Base-by-base conservation (phyloP, 106 monocot genomes). In the Dendrobium nobile region DNA sequence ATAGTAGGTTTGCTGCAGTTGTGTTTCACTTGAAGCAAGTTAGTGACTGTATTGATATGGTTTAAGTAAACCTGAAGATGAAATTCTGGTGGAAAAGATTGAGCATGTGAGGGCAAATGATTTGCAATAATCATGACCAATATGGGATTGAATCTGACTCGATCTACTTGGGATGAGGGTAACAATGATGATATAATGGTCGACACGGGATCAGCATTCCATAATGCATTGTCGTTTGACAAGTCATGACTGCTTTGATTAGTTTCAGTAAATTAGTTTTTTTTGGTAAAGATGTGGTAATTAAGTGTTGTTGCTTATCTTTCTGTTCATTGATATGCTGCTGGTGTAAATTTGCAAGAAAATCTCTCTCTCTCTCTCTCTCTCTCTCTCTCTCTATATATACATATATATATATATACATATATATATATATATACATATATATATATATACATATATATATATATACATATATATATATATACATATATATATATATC, bases 41-140 rank as follows among this genome's bases (percentile, higher is more conserved):
- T 19, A 97, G 89, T 77, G 90, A 94, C 0, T 97, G 97, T 94
- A 79, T 97, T 75, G 97, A 97, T 56, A 84, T 4, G 8, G 89
- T 97, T 87, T 87, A 47, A 88, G 61, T 77, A 82, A 80, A 64
- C 61, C 80, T 24, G 89, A 89, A 41, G 94, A 88, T 4, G 82
- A 82, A 40, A 54, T 19, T 1, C 20, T 77, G 75, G 78, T 41
- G 43, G 90, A 84, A 56, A 84, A 82, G 75, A 88, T 97, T 42
- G 94, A 91, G 79, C 75, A 82, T 75, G 45, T 97, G 88, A 97
- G 31, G 94, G 83, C 80, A 90, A 54, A 97, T 92, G 89, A 94
- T 97, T 16, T 97, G 91, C 75, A 31, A 92, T 97, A 77, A 90
- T 97, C 8, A 92, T 94, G 33, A 89, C 79, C 48, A 94, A 97